Base-by-base conservation (phyloP, 164 flowering plant genomes). In the Tetracentron sinense region DNA sequence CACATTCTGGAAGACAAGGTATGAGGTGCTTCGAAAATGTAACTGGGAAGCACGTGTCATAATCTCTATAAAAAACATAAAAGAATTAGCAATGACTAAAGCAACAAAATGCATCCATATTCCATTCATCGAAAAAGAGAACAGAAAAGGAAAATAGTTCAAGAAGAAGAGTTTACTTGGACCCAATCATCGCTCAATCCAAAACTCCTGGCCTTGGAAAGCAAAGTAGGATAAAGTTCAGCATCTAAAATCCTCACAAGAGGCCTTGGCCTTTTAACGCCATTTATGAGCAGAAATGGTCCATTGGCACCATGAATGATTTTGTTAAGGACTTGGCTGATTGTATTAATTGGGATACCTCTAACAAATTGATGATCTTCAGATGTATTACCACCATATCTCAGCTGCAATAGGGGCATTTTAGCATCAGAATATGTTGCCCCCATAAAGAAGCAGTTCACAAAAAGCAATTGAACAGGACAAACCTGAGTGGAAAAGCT, bases 401-500 rank as follows among this genome's bases (percentile, higher is more conserved):
- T 93, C 58, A 90, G 67, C 98, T 93, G 85, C 64, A 85, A 73
- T 58, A 3, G n/a, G 28, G 29, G 16, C 21, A 56, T 31, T 19
- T 22, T 44, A 55, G 56, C 23, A 47, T 63, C 21, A 62, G 57
- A 66, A 44, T 19, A 35, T 46, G 31, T 35, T 29, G 2, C 17
- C 22, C n/a, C 26, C 12, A 33, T 30, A 48, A 62, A 11, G 31
- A 61, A 61, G 38, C 23, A 53, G 51, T 33, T 49, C 27, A 62
- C 28, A 66, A 58, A 38, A 26, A 62, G 38, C 55, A 42, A 54
- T 14, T 29, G 33, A 57, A 29, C 26, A 26, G 20, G 51, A 22
- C 56, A 67, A 68, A 92, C 98, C 96, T 90, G 97, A 52, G 98
- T 88, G 27, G 97, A 93, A 78, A 93, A 93, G 82, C 97, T 88